Conservation (phyloP, 257 asterid species). For the Nicotiana tomentosiformis region DNA sequence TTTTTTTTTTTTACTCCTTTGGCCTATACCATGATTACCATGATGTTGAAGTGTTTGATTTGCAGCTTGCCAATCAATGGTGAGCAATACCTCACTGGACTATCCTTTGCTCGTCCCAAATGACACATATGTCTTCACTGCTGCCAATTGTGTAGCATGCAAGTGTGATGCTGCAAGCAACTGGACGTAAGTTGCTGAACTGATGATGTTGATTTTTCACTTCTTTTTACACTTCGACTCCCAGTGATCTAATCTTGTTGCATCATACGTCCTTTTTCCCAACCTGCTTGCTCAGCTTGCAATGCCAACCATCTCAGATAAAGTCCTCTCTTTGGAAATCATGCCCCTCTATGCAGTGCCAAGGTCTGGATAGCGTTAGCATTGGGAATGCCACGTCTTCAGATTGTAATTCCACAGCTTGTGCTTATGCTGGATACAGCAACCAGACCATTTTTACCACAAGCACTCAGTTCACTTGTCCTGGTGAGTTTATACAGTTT, state of each 20-base stretch:
- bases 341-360: conserved; percentile 51
- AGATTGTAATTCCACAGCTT: conserved; percentile 44
- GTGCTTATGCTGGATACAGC: conserved; percentile 68
- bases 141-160: conserved; percentile 63
- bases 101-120: conserved; percentile 66
- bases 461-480: conserved; percentile 45
- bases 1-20: neutral
- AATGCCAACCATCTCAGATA: conserved; percentile 44
- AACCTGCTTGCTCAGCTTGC: conserved; percentile 41
- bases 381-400: conserved; percentile 49
- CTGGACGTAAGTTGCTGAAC: conserved; percentile 50
- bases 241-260: neutral
- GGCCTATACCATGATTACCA: neutral
- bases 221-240: neutral
- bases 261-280: neutral
- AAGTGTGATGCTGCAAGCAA: conserved; percentile 51
- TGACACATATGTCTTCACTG: conserved; percentile 58
- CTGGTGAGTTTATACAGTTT: conserved; percentile 37
- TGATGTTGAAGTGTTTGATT: conserved; percentile 3
- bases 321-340: conserved; percentile 34
- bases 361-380: conserved; percentile 24
- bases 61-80: conserved; percentile 68
- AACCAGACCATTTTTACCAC: conserved; percentile 29
- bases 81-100: conserved; percentile 48
- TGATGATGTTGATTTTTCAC: neutral